Evolutionary conservation across 192 early-diverging fungal genomes (phyloP), one percentile per base, ranked within the genome.

Genomic region (Linnemannia schmuckeri): DNA sequence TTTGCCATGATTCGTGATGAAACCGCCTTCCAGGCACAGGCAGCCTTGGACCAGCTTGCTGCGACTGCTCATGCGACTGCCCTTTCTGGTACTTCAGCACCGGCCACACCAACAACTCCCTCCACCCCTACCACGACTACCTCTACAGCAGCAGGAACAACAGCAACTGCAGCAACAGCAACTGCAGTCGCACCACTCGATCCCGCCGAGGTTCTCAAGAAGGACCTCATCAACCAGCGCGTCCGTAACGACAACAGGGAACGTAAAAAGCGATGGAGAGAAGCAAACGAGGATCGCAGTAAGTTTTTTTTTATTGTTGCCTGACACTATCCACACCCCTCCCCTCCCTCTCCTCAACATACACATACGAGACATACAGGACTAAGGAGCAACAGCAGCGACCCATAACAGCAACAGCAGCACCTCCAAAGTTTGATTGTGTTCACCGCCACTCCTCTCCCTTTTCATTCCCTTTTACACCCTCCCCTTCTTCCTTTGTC

Each of bases 251-350:
- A 92, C 63, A 92, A 92, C 74, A 80, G 91, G n/a, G 88, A 89
- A 47, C 79, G 91, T 55, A 92, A 92, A 80, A 89, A 90, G 79
- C 75, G 91, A 74, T 92, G 91, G 91, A 82, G 91, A 70, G 88
- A 88, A 46, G 83, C 88, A 8, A 92, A 92, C 72, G 91, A 92
- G 72, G 91, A 92, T 30, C 77, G 91, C 83, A 92, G 91, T 92
- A 90, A 89, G 88, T 84, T 52, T 44, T 57, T 41, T 76, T 35
- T 18, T 20, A 13, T 33, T 18, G 41, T 61, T 38, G 54, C 72
- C 52, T 69, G 30, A 63, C 49, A 4, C 20, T 52, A 52, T 52
- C 20, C 49, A 49, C 47, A 52, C 49, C 49, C 49, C 17, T 52
- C 49, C 20, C 15, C 47, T 49, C 47, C 47, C 42, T 9, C 49